Evolutionary conservation across 2,329 filamentous ascomycete genomes (phyloP), one percentile per base, ranked within the genome.

Genomic region (Cryphonectria nitschkei): DNA sequence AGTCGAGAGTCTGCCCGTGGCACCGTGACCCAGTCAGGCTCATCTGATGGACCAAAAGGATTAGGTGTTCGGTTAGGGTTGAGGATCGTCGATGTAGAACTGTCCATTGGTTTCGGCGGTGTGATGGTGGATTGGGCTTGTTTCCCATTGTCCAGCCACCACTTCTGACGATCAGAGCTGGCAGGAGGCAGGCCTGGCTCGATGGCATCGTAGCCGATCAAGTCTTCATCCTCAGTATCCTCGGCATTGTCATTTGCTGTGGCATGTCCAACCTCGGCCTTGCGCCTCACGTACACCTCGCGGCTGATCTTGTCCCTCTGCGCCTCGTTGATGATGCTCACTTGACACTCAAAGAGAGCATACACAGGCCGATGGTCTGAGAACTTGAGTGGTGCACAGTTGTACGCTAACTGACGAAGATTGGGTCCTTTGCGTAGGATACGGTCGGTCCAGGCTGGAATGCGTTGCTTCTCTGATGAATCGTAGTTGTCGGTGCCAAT

Each of bases 301-400:
- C 87, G 87, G 76, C 92, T 93, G 63, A 98, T 89, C 4, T 84
- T 81, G 73, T 95, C 91, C 74, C 93, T 94, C 68, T 86, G 83
- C 34, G 81, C 82, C 78, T 97, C 93, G 75, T 99, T 88, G 14
- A 98, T 84, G 61, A 96, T 90, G 74, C 86, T 95, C 67, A 98
- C 92, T 0, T 86, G 89, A 80, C 95, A 97, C 75, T 94, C 88
- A 78, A 99, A 99, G 0, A 90, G 89, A 16, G 94, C 95, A 81
- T 93, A 98, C 0, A 99, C 95, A 1, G 96, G 96, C n/a, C 95
- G 89, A 80, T 99, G 96, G 78, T 99, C 96, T 0, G 96, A 99
- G 79, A 98, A 97, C 16, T 87, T 89, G 50, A 99, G 84, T 41
- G 93, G 90, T 3, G 95, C 94, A 68, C 89, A 91, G 76, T 93